Conservation (phyloP, 306 rosid species). For the Mimosa bimucronata region DNA sequence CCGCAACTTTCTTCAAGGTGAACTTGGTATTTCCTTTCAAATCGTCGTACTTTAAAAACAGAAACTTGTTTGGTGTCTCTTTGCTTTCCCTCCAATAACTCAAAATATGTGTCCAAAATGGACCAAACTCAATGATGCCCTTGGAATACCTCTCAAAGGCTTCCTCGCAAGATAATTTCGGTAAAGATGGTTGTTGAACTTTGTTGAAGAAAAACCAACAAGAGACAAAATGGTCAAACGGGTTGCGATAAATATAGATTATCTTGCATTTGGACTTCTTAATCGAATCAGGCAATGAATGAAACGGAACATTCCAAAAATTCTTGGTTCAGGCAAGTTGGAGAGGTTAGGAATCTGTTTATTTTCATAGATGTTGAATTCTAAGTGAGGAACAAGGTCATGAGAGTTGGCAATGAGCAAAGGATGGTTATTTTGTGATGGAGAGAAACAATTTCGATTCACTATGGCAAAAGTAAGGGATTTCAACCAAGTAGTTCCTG, state of each 20-base stretch:
- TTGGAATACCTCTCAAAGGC: constrained; percentile 49
- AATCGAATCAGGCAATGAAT: constrained; percentile 40
- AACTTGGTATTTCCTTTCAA: constrained; percentile 42
- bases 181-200: constrained; percentile 1
- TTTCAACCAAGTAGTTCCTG: constrained; percentile 62
- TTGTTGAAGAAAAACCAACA: constrained; percentile 41
- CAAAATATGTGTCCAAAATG: constrained; percentile 43
- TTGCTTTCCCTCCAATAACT: constrained; percentile 57
- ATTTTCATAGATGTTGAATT: constrained; percentile 36
- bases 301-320: constrained; percentile 51
- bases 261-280: constrained; percentile 23
- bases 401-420: constrained; percentile 46
- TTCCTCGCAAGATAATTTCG: constrained; percentile 41
- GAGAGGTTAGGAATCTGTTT: constrained; percentile 39
- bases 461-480: constrained; percentile 43
- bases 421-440: constrained; percentile 32
- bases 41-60: constrained; percentile 63
- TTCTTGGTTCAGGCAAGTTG: constrained; percentile 35
- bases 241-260: constrained; percentile 38
- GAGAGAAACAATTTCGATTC: constrained; percentile 10
- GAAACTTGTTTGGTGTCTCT: constrained; percentile 48
- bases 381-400: constrained; percentile 49
- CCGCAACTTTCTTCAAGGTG: background rate
- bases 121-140: constrained; percentile 51
- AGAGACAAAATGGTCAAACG: constrained; percentile 61